phyloP scores from a whole-genome alignment of 768 basidiomycete genomes.

The Boletus sp. region DNA sequence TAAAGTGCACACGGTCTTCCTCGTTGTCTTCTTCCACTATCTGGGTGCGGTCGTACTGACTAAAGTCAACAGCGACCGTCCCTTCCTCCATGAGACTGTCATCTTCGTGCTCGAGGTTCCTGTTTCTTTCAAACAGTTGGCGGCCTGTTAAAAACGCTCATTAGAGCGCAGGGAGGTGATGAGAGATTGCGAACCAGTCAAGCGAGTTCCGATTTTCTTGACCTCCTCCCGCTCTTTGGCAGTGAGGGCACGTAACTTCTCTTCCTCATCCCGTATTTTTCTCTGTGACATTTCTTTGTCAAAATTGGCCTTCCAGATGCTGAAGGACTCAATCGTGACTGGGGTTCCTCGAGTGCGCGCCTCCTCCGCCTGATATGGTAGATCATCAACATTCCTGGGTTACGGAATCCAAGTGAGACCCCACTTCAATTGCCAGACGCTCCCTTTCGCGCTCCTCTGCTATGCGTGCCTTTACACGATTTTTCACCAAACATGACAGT shows the following conservation, averaged over 20 bases:
- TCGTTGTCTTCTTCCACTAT: slow-evolving; percentile 50
- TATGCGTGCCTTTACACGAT: slow-evolving; percentile 52
- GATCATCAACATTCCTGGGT: not conserved
- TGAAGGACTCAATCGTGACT: slow-evolving; percentile 80
- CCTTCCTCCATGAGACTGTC: slow-evolving; percentile 82
- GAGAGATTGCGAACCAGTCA: slow-evolving; percentile 54
- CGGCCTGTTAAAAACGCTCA: slow-evolving; percentile 54
- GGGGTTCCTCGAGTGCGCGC: slow-evolving; percentile 88
- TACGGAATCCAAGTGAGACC: slow-evolving; percentile 3
- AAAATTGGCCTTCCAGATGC: slow-evolving; percentile 75
- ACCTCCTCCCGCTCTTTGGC: slow-evolving; percentile 85
- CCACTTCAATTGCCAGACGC: slow-evolving; percentile 71
- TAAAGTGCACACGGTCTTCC: slow-evolving; percentile 66
- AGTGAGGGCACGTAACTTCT: slow-evolving; percentile 62
- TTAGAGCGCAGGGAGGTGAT: not conserved
- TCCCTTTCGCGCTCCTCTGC: slow-evolving; percentile 72
- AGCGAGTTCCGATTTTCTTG: slow-evolving; percentile 57
- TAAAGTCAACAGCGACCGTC: slow-evolving; percentile 81
- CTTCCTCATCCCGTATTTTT: slow-evolving; percentile 74
- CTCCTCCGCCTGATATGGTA: slow-evolving; percentile 67
- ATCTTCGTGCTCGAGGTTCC: slow-evolving; percentile 66
- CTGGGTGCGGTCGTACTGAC: slow-evolving; percentile 76
- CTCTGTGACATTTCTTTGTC: slow-evolving; percentile 60
- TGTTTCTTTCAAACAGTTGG: slow-evolving; percentile 87
- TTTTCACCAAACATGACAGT: slow-evolving; percentile 58